Evolutionary conservation across 345 rosid species (phyloP).

Genomic region (Salix caprea): DNA sequence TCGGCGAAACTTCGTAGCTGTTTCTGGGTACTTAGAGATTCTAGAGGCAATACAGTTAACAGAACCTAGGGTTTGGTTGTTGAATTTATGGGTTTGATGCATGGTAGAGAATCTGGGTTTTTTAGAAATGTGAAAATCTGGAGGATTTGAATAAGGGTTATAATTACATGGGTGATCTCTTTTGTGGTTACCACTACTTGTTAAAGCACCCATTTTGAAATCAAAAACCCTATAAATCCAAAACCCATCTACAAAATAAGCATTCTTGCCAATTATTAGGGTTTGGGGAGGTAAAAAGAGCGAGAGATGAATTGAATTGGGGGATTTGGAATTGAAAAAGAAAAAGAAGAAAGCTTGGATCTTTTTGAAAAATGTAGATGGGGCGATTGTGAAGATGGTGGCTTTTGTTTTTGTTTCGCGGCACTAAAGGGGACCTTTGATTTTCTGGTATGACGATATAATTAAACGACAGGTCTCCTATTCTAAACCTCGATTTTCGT

Average conservation of each 20-base stretch:
- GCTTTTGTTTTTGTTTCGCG: neutral
- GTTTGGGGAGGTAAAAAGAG: neutral
- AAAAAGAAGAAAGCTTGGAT: neutral
- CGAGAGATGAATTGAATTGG: neutral
- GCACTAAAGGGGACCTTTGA: neutral
- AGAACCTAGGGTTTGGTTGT: conserved; percentile 24
- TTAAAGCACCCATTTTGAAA: conserved; percentile 58
- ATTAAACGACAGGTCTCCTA: too few relatives aligned
- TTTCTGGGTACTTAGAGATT: conserved; percentile 67
- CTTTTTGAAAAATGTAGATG: neutral
- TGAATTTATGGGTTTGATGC: conserved; percentile 25
- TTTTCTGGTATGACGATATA: neutral
- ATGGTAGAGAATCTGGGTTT: conserved; percentile 47
- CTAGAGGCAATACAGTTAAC: conserved; percentile 45
- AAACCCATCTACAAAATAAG: conserved; percentile 24
- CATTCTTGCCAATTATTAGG: neutral
- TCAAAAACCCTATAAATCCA: conserved; percentile 28
- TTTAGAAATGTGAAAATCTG: conserved; percentile 47
- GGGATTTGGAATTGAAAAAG: neutral
- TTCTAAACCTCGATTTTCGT: too few relatives aligned
- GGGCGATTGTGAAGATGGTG: neutral
- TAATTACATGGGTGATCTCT: conserved; percentile 26
- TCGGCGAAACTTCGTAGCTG: conserved; percentile 42
- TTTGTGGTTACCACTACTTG: conserved; percentile 46
- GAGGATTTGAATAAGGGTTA: conserved; percentile 21